These are phyloP conservation scores for Cicer cuneatum DNA, from an alignment of 306 rosid genomes.

Conservation along the genomic window DNA sequence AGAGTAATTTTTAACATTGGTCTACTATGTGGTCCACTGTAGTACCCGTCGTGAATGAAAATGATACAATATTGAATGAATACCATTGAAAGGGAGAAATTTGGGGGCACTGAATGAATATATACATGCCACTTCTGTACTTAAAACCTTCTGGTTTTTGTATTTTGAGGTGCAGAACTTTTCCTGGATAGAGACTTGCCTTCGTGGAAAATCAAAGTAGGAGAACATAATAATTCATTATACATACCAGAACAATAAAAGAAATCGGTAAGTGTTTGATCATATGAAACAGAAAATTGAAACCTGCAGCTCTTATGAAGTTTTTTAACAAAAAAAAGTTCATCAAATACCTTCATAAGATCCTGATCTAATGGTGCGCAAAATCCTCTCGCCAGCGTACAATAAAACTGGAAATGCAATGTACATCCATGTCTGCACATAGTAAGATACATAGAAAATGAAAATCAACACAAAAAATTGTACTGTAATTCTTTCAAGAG, in stretches of 20 bases:
- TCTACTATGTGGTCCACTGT: too few relatives aligned
- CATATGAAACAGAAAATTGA: not conserved
- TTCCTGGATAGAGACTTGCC: slow-evolving; percentile 75
- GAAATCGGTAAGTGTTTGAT: not conserved
- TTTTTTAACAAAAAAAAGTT: slow-evolving; percentile 9
- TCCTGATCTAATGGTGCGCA: slow-evolving; percentile 81
- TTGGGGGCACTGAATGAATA: slow-evolving; percentile 89
- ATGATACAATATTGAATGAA: not conserved
- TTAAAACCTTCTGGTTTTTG: slow-evolving; percentile 79
- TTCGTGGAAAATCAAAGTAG: slow-evolving; percentile 38
- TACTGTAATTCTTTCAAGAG: not conserved
- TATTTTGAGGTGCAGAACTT: slow-evolving; percentile 77
- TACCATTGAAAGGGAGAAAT: slow-evolving; percentile 86
- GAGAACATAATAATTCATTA: not conserved
- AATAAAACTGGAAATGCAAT: slow-evolving; percentile 74
- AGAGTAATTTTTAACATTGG: too few relatives aligned
- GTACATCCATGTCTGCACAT: slow-evolving; percentile 87
- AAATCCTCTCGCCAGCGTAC: slow-evolving; percentile 74
- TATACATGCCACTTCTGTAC: slow-evolving; percentile 88
- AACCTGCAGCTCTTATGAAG: not conserved
- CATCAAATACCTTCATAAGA: slow-evolving; percentile 69
- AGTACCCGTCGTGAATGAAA: not conserved
- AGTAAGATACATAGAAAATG: slow-evolving; percentile 7
- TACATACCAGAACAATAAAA: slow-evolving; percentile 20
- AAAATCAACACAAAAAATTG: not conserved